phyloP scores from a whole-genome alignment of 2,329 filamentous ascomycete genomes.

The Grosmannia penicillata region DNA sequence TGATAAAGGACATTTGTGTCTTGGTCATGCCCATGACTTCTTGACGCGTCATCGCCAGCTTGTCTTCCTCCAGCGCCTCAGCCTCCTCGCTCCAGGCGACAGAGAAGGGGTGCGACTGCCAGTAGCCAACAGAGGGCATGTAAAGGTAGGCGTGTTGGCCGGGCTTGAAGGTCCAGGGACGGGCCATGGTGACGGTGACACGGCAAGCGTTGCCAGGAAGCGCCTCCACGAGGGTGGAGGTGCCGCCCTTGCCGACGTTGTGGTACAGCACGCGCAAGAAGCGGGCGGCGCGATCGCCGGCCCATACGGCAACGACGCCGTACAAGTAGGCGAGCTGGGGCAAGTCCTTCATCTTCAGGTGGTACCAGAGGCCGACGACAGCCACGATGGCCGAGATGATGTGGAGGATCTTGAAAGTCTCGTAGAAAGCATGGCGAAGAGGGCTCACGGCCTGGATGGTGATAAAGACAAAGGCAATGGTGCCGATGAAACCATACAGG shows the following conservation, averaged over 20 bases:
- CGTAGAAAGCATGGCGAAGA: constrained; percentile 65
- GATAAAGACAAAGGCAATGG: constrained; percentile 45
- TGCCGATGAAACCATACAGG: constrained; percentile 48
- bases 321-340: constrained; percentile 45
- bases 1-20: constrained; percentile 54
- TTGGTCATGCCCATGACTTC: constrained; percentile 46
- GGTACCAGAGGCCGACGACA: constrained; percentile 53
- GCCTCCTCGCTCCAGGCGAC: constrained; percentile 63
- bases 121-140: constrained; percentile 55
- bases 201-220: constrained; percentile 62
- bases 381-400: constrained; percentile 46
- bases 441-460: constrained; percentile 55
- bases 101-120: constrained; percentile 69
- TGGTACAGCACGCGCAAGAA: constrained; percentile 45
- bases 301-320: constrained; percentile 52
- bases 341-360: constrained; percentile 38
- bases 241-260: constrained; percentile 53
- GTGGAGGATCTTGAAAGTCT: constrained; percentile 61
- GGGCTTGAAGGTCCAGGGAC: constrained; percentile 61
- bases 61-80: constrained; percentile 33
- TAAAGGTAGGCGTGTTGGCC: constrained; percentile 72
- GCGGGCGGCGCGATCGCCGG: constrained; percentile 44
- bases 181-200: constrained; percentile 58
- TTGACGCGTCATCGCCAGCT: constrained; percentile 43
- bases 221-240: constrained; percentile 56